Evolutionary conservation across 176 grass and related monocot species (phyloP), one percentile per base, ranked within the genome.

Genomic region (Poa pratensis): DNA sequence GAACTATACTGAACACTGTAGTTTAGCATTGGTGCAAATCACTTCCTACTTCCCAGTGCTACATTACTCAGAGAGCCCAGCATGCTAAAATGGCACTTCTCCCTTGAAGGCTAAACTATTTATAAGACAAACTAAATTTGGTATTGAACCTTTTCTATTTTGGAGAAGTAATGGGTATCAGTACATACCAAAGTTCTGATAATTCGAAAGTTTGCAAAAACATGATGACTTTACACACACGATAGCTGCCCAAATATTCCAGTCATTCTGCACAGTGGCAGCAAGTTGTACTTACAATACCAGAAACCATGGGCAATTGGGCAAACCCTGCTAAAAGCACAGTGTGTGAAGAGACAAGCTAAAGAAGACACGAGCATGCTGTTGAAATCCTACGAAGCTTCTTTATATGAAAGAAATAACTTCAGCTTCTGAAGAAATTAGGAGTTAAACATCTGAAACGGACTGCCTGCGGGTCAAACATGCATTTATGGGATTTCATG

Each of bases 161-260:
- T 53, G 48, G 26, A 75, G 46, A 20, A 70, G 18, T 71, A 79
- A 10, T 70, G 63, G 49, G 24, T 71, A 79, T 78, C 24, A 68
- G 75, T n/a, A 86, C 63, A 79, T 86, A 79, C 75, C 64, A 78
- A 79, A 85, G 59, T 70, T 71, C 37, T 23, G 24, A 86, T 60
- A 86, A 54, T 86, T 79, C 34, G 68, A 86, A 86, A 79, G 23
- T 79, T 79, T 49, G 35, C 50, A 34, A 77, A 76, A 85, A 86
- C 39, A 70, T 60, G 75, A 78, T 71, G 35, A 71, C 50, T 79
- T 79, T 79, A 79, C 23, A 79, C 23, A 79, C 62, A 86, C 32
- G 18, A 79, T 59, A 70, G 75, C 63, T 59, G 64, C 75, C 62
- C 75, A 70, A 55, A 69, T 27, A 57, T 78, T 42, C 59, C 74